Conservation (phyloP, 768 basidiomycete genomes). For the Hysterangium stoloniferum region DNA sequence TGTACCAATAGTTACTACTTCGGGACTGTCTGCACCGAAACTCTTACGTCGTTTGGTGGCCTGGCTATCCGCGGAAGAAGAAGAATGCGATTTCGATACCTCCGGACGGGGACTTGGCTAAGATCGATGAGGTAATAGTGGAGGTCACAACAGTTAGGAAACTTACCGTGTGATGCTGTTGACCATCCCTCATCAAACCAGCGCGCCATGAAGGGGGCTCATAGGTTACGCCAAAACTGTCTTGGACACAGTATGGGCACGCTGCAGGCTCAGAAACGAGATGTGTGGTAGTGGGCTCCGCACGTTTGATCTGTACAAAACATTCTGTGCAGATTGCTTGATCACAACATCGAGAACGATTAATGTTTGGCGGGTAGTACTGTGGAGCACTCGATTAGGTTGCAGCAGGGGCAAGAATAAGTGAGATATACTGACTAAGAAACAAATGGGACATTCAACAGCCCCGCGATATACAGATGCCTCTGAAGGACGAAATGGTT, state of each 20-base stretch:
- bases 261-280: constrained; percentile 94
- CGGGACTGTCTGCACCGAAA: constrained; percentile 75
- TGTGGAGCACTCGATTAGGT: constrained; percentile 27
- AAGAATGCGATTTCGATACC: constrained; percentile 37
- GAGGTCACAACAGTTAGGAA: constrained; percentile 4
- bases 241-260: constrained; percentile 96
- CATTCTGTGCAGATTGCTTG: constrained; percentile 99
- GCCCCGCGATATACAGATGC: constrained; percentile 78
- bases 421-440: constrained; percentile 57
- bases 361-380: constrained; percentile 98
- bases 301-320: constrained; percentile 97
- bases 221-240: constrained; percentile 94
- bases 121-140: no score
- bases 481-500: constrained; percentile 58
- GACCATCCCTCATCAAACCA: constrained; percentile 67
- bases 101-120: constrained; percentile 48
- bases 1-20: constrained; percentile 87
- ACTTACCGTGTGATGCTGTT: constrained; percentile 40
- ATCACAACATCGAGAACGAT: constrained; percentile 95
- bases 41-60: constrained; percentile 62
- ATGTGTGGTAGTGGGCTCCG: constrained; percentile 90
- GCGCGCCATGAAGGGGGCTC: constrained; percentile 72
- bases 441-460: constrained; percentile 96
- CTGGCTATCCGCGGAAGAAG: constrained; percentile 24
- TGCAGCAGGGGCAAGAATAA: constrained; percentile 2